Evolutionary conservation across 139 green algal species (phyloP), one percentile per base, ranked within the genome.

Genomic region (Chlorella sorokiniana): DNA sequence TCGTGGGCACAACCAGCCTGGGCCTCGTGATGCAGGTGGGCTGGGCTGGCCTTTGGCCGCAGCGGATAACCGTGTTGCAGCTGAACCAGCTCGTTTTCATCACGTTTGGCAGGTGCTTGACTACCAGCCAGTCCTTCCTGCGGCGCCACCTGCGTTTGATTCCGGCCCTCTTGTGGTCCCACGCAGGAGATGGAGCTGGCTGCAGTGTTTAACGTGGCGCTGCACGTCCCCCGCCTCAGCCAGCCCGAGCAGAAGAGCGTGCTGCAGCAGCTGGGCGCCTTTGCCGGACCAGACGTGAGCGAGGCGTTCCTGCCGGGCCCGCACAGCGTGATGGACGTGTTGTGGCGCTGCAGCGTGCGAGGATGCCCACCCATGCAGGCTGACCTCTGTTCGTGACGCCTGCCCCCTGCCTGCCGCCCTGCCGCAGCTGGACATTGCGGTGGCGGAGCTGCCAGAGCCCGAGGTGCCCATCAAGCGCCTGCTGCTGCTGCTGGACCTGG

Each of bases 401-500:
- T 70, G 7, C 5, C 18, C 35, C 35, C 65, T 4, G 1, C 38
- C 20, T 27, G 45, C 29, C 14, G 9, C 35, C 29, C 14, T 69
- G 11, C 0, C 83, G 52, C 84, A 84, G 54, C 31, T 88, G 69
- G 86, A 89, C 37, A 38, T 80, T 20, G 86, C 85, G 11, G 81
- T 86, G 31, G 78, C 84, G 6, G 68, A 77, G 52, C 37, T 91
- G 79, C 77, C 81, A 31, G 83, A 87, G 25, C 68, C 61, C 31
- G 82, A 92, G 37, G 89, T 98, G 76, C 91, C 96, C 51, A 95
- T 99, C 81, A 99, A 99, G 91, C 91, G 93, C 71, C 88, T 99
- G 76, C 89, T 99, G 69, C 89, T 98, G 89, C 93, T 98, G 86
- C 35, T 99, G 7, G 96, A 99, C 89, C 94, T 98, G 89, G 96